Conservation (phyloP, 805 yeast genomes). For the Vanderwaltozyma yarrowii region DNA sequence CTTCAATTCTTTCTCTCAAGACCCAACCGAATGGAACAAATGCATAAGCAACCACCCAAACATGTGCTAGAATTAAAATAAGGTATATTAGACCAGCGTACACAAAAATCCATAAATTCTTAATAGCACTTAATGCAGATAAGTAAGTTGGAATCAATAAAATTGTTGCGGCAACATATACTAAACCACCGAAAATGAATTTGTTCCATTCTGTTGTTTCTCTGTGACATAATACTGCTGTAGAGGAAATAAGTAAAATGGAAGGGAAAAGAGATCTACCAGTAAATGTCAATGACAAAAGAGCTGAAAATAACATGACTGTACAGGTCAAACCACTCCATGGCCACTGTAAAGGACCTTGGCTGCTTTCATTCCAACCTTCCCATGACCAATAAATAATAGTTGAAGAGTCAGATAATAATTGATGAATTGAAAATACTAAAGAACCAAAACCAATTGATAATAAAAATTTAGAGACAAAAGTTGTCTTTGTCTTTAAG, state of each 20-base stretch:
- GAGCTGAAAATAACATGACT: slow-evolving; percentile 48
- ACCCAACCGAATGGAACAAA: slow-evolving; percentile 92
- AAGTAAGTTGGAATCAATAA: slow-evolving; percentile 59
- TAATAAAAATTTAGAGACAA: slow-evolving; percentile 11
- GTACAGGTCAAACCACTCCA: slow-evolving; percentile 54
- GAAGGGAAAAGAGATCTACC: slow-evolving; percentile 20
- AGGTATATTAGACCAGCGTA: slow-evolving; percentile 41
- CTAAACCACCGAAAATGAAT: slow-evolving; percentile 52
- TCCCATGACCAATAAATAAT: slow-evolving; percentile 94
- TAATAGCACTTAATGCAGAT: slow-evolving; percentile 43
- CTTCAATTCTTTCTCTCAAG: slow-evolving; percentile 80
- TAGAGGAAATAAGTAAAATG: slow-evolving; percentile 21
- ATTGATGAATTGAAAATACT: slow-evolving; percentile 60
- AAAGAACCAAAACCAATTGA: slow-evolving; percentile 69
- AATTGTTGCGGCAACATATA: slow-evolving; percentile 50
- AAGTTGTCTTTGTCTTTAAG: background rate
- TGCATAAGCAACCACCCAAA: slow-evolving; percentile 97
- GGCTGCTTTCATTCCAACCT: slow-evolving; percentile 82
- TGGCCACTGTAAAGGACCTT: slow-evolving; percentile 66
- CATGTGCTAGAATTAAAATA: slow-evolving; percentile 64
- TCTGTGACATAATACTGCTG: slow-evolving; percentile 16
- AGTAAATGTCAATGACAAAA: slow-evolving; percentile 15
- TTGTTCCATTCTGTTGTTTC: slow-evolving; percentile 22
- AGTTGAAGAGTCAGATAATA: slow-evolving; percentile 75
- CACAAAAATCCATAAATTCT: slow-evolving; percentile 45